Evolutionary conservation across 2,329 filamentous ascomycete genomes (phyloP).

Genomic region (Pseudogymnoascus sp.): DNA sequence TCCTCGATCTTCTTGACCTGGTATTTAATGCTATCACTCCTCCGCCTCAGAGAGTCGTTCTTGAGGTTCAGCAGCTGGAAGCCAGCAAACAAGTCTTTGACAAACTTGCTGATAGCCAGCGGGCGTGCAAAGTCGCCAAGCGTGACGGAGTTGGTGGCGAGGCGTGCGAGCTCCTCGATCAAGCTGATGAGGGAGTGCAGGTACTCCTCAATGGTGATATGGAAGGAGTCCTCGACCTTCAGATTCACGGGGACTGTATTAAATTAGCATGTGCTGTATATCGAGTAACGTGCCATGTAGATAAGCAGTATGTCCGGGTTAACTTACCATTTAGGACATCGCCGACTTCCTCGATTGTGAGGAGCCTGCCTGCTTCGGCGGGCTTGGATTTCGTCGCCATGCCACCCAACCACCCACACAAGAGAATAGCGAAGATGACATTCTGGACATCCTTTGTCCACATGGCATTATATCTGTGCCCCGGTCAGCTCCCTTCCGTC

Average conservation of each 20-base stretch:
- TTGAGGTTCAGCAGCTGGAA: conserved; percentile 97
- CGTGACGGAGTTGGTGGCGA: conserved; percentile 91
- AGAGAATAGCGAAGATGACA: conserved; percentile 52
- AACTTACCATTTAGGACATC: conserved; percentile 61
- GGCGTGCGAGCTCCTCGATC: conserved; percentile 80
- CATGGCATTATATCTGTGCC: conserved; percentile 62
- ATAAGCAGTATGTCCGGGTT: background rate
- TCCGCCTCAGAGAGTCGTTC: conserved; percentile 82
- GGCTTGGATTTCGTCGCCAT: conserved; percentile 48
- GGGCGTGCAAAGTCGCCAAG: conserved; percentile 81
- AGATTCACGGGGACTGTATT: conserved; percentile 75
- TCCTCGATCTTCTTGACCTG: conserved; percentile 97
- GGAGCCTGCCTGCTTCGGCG: conserved; percentile 55
- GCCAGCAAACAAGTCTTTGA: conserved; percentile 90
- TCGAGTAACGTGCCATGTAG: background rate
- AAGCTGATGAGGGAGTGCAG: conserved; percentile 79
- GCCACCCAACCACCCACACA: conserved; percentile 72
- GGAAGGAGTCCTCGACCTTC: conserved; percentile 83
- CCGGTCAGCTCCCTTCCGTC: conserved; percentile 13
- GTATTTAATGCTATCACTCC: conserved; percentile 93
- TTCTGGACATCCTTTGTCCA: conserved; percentile 84
- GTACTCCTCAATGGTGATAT: conserved; percentile 96
- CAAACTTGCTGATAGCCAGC: conserved; percentile 79
- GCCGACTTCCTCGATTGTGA: conserved; percentile 85
- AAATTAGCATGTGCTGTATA: conserved; percentile 13